These are phyloP conservation scores for Umbelopsis sp. DNA, from an alignment of 192 early-diverging fungal genomes.

Conservation along the genomic window DNA sequence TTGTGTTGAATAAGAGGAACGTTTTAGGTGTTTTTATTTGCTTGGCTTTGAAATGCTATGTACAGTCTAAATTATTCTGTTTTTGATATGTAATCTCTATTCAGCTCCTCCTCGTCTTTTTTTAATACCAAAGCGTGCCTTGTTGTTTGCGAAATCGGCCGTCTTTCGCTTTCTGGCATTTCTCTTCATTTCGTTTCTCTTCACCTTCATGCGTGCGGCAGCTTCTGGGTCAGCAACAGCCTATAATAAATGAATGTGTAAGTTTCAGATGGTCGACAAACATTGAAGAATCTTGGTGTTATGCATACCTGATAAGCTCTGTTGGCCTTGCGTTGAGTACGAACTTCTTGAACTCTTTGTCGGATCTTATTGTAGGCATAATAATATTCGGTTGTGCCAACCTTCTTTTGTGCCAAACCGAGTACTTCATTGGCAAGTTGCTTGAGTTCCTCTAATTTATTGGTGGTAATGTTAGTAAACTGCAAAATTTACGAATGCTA, in stretches of 20 bases:
- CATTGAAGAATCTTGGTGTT: slow-evolving; percentile 20
- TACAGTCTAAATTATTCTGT: slow-evolving; percentile 4
- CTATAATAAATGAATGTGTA: slow-evolving; percentile 27
- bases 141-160: slow-evolving; percentile 61
- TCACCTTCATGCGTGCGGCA: slow-evolving; percentile 65
- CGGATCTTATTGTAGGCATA: slow-evolving; percentile 67
- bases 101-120: slow-evolving; percentile 36
- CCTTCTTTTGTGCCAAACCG: slow-evolving; percentile 69
- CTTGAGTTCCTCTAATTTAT: slow-evolving; percentile 64
- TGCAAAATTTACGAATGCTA: not conserved
- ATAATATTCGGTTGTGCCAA: slow-evolving; percentile 76
- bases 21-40: not conserved
- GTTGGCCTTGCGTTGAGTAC: slow-evolving; percentile 64
- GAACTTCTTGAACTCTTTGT: slow-evolving; percentile 58
- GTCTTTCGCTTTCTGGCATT: slow-evolving; percentile 68
- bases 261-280: slow-evolving; percentile 13
- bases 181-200: slow-evolving; percentile 75
- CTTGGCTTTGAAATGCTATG: not conserved
- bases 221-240: slow-evolving; percentile 77
- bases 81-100: not conserved
- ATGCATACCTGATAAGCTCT: slow-evolving; percentile 56
- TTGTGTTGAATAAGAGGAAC: not conserved
- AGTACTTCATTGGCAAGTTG: slow-evolving; percentile 79
- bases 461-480: not conserved
- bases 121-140: slow-evolving; percentile 46